Percentiles rank a stretch among this genome's conserved stretches.
phyloP scores from a whole-genome alignment of 2,329 filamentous ascomycete species.

The Cordyceps militaris region DNA sequence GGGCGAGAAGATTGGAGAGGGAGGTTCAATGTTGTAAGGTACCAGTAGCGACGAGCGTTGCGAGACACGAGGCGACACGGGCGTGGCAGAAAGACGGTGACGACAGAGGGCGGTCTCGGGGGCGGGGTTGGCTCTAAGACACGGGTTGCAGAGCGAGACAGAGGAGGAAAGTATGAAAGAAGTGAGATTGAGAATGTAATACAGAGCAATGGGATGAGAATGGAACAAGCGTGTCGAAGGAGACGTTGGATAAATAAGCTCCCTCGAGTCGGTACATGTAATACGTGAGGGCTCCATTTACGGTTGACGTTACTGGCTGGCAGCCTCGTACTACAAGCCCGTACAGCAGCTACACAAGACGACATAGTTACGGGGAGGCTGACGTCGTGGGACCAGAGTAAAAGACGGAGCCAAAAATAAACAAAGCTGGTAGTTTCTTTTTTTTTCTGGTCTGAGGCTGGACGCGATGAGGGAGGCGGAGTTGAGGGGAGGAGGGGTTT shows the following conservation, averaged over 20 bases:
- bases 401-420: neutral
- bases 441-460: neutral
- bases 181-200: neutral
- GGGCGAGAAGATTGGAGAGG: neutral
- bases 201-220: neutral
- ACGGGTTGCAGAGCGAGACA: neutral
- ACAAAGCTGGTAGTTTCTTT: neutral
- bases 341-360: neutral
- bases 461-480: constrained; percentile 3
- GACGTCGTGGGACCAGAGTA: constrained; percentile 1
- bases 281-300: neutral
- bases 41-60: neutral
- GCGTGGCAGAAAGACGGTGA: constrained; percentile 9
- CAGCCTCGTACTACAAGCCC: neutral
- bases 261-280: no score
- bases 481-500: neutral
- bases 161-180: neutral
- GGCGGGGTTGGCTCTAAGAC: constrained; percentile 2
- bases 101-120: neutral
- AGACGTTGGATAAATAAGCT: no score
- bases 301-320: neutral
- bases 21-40: no score
- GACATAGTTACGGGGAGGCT: neutral
- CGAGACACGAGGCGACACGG: neutral
- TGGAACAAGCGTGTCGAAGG: neutral